Percentiles rank a stretch among this genome's conserved stretches.
phyloP scores from a whole-genome alignment of 1,139 yeast species.

The Suhomyces panamericanus region DNA sequence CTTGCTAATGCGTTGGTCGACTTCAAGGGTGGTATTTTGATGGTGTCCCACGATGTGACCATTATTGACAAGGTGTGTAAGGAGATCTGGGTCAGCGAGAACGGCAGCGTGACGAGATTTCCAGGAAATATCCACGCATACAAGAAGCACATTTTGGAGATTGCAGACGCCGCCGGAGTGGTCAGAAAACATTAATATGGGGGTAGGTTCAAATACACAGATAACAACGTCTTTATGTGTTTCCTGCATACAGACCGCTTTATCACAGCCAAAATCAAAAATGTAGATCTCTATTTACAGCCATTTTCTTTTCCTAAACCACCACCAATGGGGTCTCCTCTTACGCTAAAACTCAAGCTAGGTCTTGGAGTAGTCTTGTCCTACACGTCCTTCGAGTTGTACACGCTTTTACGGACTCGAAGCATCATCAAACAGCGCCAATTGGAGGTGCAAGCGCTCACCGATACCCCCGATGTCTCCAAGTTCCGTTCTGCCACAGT shows the following conservation, averaged over 20 bases:
- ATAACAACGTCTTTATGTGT: not conserved
- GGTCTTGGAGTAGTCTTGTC: conserved; percentile 58
- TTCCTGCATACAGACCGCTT: not conserved
- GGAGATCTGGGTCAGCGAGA: conserved; percentile 94
- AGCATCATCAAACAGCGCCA: conserved; percentile 56
- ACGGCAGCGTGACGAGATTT: conserved; percentile 75
- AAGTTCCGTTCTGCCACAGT: conserved; percentile 55
- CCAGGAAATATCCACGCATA: conserved; percentile 85
- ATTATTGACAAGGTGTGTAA: conserved; percentile 86
- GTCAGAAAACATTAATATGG: conserved; percentile 66
- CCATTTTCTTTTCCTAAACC: too few relatives aligned
- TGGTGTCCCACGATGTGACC: conserved; percentile 97
- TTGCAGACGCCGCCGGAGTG: conserved; percentile 85
- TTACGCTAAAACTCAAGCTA: conserved; percentile 35
- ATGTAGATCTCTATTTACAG: too few relatives aligned
- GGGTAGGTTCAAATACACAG: not conserved
- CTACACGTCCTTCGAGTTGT: conserved; percentile 69
- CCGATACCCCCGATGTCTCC: conserved; percentile 17
- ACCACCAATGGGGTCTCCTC: conserved; percentile 4
- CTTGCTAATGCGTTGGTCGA: conserved; percentile 81
- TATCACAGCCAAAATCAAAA: too few relatives aligned
- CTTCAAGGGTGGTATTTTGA: conserved; percentile 92
- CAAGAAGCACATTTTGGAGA: conserved; percentile 78
- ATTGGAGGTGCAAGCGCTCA: conserved; percentile 30
- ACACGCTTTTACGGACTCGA: conserved; percentile 57